These are phyloP conservation scores for Capsella bursapastoris DNA, from an alignment of 345 rosid genomes.

Conservation along the genomic window DNA sequence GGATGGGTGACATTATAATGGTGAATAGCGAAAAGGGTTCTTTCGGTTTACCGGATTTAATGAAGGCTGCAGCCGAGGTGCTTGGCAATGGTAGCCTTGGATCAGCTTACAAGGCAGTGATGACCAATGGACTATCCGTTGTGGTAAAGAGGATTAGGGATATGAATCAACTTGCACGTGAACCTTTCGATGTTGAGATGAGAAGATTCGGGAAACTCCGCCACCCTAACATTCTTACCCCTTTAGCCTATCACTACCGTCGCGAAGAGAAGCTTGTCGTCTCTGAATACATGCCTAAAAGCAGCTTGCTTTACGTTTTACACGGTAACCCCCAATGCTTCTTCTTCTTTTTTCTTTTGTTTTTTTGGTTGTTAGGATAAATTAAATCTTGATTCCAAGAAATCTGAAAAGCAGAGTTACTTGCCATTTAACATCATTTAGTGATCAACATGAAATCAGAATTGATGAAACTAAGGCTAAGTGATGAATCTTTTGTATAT, in stretches of 20 bases:
- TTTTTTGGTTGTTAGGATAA: too few relatives aligned
- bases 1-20: conserved; percentile 57
- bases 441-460: not conserved
- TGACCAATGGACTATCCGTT: conserved; percentile 71
- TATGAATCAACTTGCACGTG: conserved; percentile 64
- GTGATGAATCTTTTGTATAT: not conserved
- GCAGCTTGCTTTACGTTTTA: conserved; percentile 75
- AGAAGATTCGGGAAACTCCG: conserved; percentile 62
- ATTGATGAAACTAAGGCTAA: not conserved
- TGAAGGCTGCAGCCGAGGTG: conserved; percentile 94
- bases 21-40: conserved; percentile 67
- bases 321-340: conserved; percentile 59
- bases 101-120: conserved; percentile 84
- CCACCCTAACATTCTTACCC: conserved; percentile 72
- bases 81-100: conserved; percentile 88
- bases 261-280: conserved; percentile 87
- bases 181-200: conserved; percentile 72
- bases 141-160: conserved; percentile 90
- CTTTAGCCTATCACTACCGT: conserved; percentile 81
- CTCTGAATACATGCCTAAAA: conserved; percentile 76
- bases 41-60: conserved; percentile 74
- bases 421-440: not conserved
- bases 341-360: not conserved
- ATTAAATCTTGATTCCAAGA: not conserved
- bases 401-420: not conserved